Evolutionary conservation across 176 grass and related monocot species (phyloP).

Genomic region (Juncus inflexus): DNA sequence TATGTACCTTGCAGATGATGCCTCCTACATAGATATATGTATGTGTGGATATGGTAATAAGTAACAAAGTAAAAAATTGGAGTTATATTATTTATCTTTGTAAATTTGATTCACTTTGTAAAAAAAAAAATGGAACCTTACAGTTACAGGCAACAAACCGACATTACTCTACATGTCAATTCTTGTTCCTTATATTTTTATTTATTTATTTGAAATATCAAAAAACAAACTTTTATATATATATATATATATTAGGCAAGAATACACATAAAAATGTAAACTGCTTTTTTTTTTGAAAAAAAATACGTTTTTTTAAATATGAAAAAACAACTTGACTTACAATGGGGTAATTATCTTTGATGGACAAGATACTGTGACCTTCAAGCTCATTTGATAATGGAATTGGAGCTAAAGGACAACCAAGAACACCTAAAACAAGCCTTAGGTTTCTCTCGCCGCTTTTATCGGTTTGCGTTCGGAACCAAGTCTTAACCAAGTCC

Average conservation of each 20-base stretch:
- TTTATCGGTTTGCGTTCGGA: constrained; percentile 28
- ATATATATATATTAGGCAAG: too few relatives aligned
- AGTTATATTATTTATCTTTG: too few relatives aligned
- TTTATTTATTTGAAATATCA: neutral
- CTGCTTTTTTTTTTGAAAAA: too few relatives aligned
- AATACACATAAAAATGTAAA: constrained; percentile 17
- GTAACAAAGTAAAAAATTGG: neutral
- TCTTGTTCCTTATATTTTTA: too few relatives aligned
- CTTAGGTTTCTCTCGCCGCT: constrained; percentile 25
- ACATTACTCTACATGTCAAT: too few relatives aligned
- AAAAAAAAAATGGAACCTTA: too few relatives aligned
- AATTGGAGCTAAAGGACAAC: constrained; percentile 33
- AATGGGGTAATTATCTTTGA: constrained; percentile 29
- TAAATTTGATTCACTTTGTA: too few relatives aligned
- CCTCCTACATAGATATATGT: constrained; percentile 24
- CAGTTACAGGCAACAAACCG: too few relatives aligned
- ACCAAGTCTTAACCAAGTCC: constrained; percentile 32
- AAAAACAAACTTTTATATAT: neutral
- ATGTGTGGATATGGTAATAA: neutral
- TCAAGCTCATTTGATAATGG: constrained; percentile 7
- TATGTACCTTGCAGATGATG: constrained; percentile 44
- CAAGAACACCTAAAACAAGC: constrained; percentile 33
- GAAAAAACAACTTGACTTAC: constrained; percentile 28
- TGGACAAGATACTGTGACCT: constrained; percentile 16
- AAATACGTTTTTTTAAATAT: neutral